Percentiles rank a stretch among this genome's conserved stretches.
These are phyloP conservation scores for Cordyceps militaris DNA, from an alignment of 2,329 filamentous ascomycete genomes.

Conservation along the genomic window DNA sequence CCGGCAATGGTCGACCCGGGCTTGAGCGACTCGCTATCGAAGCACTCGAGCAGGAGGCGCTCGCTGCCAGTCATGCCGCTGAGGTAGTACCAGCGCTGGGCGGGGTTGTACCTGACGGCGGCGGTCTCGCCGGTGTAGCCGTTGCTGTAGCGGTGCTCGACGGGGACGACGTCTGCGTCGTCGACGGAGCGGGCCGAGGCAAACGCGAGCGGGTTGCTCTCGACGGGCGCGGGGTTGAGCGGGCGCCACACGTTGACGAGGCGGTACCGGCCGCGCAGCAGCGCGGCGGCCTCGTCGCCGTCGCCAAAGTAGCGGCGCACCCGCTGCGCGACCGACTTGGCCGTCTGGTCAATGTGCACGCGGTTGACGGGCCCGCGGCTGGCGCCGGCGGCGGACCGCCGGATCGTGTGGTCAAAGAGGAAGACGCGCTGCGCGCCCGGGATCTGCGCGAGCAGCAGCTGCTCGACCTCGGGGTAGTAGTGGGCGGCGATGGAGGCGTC, in stretches of 20 bases:
- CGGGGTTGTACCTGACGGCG: conserved; percentile 52
- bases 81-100: conserved; percentile 72
- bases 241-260: conserved; percentile 86
- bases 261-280: conserved; percentile 64
- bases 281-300: conserved; percentile 55
- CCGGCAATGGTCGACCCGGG: conserved; percentile 41
- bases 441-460: conserved; percentile 59
- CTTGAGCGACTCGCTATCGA: conserved; percentile 53
- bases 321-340: conserved; percentile 55
- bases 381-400: conserved; percentile 53
- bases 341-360: conserved; percentile 81
- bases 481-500: conserved; percentile 60
- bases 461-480: conserved; percentile 83
- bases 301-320: conserved; percentile 55
- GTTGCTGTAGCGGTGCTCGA: conserved; percentile 64
- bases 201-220: conserved; percentile 61
- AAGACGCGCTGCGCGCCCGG: conserved; percentile 60
- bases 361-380: conserved; percentile 61
- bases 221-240: conserved; percentile 50
- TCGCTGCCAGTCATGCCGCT: conserved; percentile 70
- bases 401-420: conserved; percentile 84
- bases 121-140: conserved; percentile 68
- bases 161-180: conserved; percentile 59
- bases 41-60: conserved; percentile 71
- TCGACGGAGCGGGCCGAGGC: conserved; percentile 56